These are phyloP conservation scores for Fusarium falciforme DNA, from an alignment of 2,329 filamentous ascomycete species.

Conservation along the genomic window DNA sequence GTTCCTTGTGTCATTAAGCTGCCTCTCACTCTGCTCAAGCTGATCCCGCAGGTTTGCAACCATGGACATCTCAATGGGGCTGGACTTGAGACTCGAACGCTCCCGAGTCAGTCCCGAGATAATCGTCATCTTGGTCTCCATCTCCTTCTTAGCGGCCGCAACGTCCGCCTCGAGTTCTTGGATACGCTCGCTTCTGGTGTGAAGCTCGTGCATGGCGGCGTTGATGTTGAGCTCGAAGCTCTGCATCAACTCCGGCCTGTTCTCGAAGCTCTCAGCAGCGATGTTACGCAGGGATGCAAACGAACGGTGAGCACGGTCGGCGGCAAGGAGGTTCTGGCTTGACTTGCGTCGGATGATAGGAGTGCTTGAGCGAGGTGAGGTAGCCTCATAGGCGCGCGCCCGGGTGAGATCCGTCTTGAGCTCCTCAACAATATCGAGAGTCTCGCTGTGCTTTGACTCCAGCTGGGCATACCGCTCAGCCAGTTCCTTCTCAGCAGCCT, in stretches of 20 bases:
- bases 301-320: constrained; percentile 91
- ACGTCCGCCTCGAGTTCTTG: constrained; percentile 90
- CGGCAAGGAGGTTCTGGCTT: constrained; percentile 86
- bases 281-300: constrained; percentile 91
- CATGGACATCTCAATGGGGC: constrained; percentile 90
- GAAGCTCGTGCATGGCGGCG: constrained; percentile 91
- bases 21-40: constrained; percentile 85
- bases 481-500: constrained; percentile 78
- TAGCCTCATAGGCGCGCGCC: constrained; percentile 71
- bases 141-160: constrained; percentile 87
- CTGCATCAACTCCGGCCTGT: constrained; percentile 85
- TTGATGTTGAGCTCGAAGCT: constrained; percentile 94
- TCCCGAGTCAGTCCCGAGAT: constrained; percentile 95
- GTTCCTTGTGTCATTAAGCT: constrained; percentile 79
- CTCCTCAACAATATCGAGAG: constrained; percentile 87
- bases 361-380: constrained; percentile 72
- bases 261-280: constrained; percentile 85
- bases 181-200: constrained; percentile 87
- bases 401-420: constrained; percentile 88
- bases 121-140: constrained; percentile 96
- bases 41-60: constrained; percentile 89
- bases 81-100: constrained; percentile 85
- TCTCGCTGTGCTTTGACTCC: constrained; percentile 82
- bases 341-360: constrained; percentile 94
- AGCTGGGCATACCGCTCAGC: constrained; percentile 85